These are phyloP conservation scores for Podospora comata DNA, from an alignment of 495 filamentous ascomycete species.

Conservation along the genomic window DNA sequence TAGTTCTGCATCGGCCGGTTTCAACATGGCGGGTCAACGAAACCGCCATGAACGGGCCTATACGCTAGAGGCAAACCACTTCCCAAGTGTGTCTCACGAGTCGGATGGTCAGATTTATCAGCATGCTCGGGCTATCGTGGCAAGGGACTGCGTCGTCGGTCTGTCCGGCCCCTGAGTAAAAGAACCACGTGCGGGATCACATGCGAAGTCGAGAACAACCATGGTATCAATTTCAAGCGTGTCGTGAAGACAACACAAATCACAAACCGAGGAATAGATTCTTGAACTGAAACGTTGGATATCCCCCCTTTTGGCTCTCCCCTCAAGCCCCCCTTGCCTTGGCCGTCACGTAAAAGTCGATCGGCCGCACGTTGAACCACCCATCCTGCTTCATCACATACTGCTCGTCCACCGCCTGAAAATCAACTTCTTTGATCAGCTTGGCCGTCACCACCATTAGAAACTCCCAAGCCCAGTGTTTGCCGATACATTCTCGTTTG, in stretches of 20 bases:
- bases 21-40: background rate
- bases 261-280: too few species aligned
- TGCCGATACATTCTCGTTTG: slow-evolving; percentile 63
- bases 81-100: background rate
- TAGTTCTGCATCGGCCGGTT: background rate
- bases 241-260: background rate
- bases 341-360: slow-evolving; percentile 40
- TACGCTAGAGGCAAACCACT: background rate
- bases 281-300: background rate
- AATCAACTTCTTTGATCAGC: slow-evolving; percentile 60
- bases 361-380: slow-evolving; percentile 47
- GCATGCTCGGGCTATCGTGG: background rate
- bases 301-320: background rate
- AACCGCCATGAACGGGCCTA: background rate
- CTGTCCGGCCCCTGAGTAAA: background rate
- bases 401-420: slow-evolving; percentile 52
- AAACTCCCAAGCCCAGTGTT: slow-evolving; percentile 67
- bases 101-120: background rate
- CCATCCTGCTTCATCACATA: slow-evolving; percentile 55
- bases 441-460: slow-evolving; percentile 52
- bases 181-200: background rate
- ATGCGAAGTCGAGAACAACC: background rate
- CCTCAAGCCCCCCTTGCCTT: slow-evolving; percentile 32
- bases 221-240: background rate
- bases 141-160: background rate